Evolutionary conservation across 2,329 filamentous ascomycete species (phyloP).

Genomic region (Clonostachys byssicola): DNA sequence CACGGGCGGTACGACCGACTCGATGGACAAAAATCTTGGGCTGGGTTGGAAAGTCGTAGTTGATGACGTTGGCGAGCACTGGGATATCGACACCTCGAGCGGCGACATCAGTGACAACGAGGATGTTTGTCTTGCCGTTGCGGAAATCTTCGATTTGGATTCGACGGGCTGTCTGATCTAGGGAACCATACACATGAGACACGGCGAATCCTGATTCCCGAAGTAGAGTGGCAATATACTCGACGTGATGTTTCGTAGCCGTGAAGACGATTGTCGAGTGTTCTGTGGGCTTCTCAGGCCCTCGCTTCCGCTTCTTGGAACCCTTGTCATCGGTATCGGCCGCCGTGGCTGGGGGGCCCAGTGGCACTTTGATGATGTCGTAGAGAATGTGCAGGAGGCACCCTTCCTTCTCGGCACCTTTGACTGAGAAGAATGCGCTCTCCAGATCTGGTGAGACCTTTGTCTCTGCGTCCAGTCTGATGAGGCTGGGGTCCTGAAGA

Average conservation of each 20-base stretch:
- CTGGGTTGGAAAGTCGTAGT: slow-evolving; percentile 96
- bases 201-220: slow-evolving; percentile 78
- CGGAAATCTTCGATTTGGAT: slow-evolving; percentile 91
- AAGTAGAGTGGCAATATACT: slow-evolving; percentile 84
- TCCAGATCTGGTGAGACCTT: slow-evolving; percentile 97
- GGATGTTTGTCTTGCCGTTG: slow-evolving; percentile 76
- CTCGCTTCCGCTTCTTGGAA: slow-evolving; percentile 71
- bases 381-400: slow-evolving; percentile 84
- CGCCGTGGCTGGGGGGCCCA: slow-evolving; percentile 52
- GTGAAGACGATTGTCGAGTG: slow-evolving; percentile 95
- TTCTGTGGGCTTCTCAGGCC: slow-evolving; percentile 65
- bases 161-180: slow-evolving; percentile 91
- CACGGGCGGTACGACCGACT: slow-evolving; percentile 92
- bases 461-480: slow-evolving; percentile 88
- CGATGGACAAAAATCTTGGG: slow-evolving; percentile 96
- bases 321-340: slow-evolving; percentile 36
- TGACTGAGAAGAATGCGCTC: slow-evolving; percentile 91
- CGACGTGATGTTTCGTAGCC: slow-evolving; percentile 95
- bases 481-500: slow-evolving; percentile 84
- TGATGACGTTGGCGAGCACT: slow-evolving; percentile 92
- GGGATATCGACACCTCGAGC: slow-evolving; percentile 98
- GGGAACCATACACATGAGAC: slow-evolving; percentile 89
- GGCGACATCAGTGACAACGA: slow-evolving; percentile 95
- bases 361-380: slow-evolving; percentile 89
- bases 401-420: slow-evolving; percentile 90